These are phyloP conservation scores for Cyberlindnera nakhonratchasimensis DNA, from an alignment of 805 yeast genomes.

Conservation along the genomic window DNA sequence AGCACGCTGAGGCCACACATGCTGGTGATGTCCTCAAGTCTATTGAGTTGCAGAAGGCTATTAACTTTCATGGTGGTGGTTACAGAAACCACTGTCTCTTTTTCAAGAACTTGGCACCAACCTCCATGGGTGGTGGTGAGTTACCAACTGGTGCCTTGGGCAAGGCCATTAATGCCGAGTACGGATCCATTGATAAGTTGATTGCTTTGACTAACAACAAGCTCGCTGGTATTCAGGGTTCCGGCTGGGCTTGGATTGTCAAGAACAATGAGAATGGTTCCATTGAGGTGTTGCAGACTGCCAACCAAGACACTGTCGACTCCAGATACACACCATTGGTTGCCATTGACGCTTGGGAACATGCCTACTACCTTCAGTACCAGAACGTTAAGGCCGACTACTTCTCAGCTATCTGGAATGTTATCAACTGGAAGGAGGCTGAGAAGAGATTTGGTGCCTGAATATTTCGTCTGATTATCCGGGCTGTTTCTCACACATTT, in stretches of 20 bases:
- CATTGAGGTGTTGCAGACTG: conserved; percentile 74
- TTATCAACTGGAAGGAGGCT: conserved; percentile 91
- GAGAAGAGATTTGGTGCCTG: conserved; percentile 57
- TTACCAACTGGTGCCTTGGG: conserved; percentile 53
- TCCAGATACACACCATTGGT: conserved; percentile 62
- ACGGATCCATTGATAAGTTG: conserved; percentile 70
- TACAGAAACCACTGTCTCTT: conserved; percentile 79
- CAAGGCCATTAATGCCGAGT: conserved; percentile 57
- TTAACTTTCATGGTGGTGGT: conserved; percentile 94
- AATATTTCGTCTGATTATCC: not conserved
- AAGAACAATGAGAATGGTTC: conserved; percentile 74
- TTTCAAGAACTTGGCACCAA: conserved; percentile 87
- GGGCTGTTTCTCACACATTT: not conserved
- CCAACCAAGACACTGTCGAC: conserved; percentile 86
- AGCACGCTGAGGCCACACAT: conserved; percentile 60
- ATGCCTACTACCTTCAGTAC: conserved; percentile 91
- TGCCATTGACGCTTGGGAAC: conserved; percentile 97
- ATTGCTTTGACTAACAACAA: conserved; percentile 59
- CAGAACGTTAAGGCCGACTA: conserved; percentile 88
- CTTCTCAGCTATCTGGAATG: conserved; percentile 93
- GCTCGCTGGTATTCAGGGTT: conserved; percentile 88
- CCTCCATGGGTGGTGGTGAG: conserved; percentile 72
- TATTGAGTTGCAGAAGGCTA: conserved; percentile 62
- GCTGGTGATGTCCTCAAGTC: conserved; percentile 57
- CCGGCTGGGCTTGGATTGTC: conserved; percentile 93